Conservation (phyloP, 2,329 filamentous ascomycete genomes). For the Xylaria sp. region DNA sequence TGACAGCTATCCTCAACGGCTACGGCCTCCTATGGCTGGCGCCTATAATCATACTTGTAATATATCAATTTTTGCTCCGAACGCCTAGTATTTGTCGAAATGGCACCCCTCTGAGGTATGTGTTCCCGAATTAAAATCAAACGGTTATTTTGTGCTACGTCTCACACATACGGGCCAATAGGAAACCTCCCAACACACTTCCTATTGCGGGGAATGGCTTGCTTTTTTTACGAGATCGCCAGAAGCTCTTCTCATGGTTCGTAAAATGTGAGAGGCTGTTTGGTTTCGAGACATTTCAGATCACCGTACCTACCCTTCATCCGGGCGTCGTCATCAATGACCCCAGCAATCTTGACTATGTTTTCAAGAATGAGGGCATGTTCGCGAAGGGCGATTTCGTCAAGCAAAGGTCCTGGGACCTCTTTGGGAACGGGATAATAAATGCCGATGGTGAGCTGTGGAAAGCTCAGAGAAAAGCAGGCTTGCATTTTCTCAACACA, state of each 20-base stretch:
- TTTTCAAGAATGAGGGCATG: slow-evolving; percentile 68
- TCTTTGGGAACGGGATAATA: slow-evolving; percentile 74
- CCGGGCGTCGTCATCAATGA: slow-evolving; percentile 71
- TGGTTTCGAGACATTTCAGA: slow-evolving; percentile 69
- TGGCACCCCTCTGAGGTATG: slow-evolving; percentile 49
- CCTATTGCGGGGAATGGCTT: slow-evolving; percentile 70
- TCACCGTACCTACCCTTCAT: slow-evolving; percentile 70
- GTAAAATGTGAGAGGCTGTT: slow-evolving; percentile 65
- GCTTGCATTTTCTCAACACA: slow-evolving; percentile 66
- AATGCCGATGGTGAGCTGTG: slow-evolving; percentile 72
- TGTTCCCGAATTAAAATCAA: not conserved
- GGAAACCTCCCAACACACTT: slow-evolving; percentile 60
- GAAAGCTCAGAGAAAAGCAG: slow-evolving; percentile 71
- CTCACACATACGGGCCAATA: slow-evolving; percentile 38
- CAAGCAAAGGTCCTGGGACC: slow-evolving; percentile 66
- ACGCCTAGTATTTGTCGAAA: slow-evolving; percentile 44
- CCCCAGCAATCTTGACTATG: slow-evolving; percentile 69
- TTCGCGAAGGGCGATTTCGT: slow-evolving; percentile 73
- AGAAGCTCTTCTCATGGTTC: slow-evolving; percentile 72
- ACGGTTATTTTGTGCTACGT: not conserved
- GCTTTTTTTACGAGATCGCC: slow-evolving; percentile 67
- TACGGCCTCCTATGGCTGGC: slow-evolving; percentile 36
- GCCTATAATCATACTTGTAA: slow-evolving; percentile 36
- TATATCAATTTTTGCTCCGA: slow-evolving; percentile 42
- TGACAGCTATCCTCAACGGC: slow-evolving; percentile 41